Percentiles rank a stretch among this genome's conserved stretches.
Conservation (phyloP, 2,329 filamentous ascomycete species). For the Fusarium sp. region DNA sequence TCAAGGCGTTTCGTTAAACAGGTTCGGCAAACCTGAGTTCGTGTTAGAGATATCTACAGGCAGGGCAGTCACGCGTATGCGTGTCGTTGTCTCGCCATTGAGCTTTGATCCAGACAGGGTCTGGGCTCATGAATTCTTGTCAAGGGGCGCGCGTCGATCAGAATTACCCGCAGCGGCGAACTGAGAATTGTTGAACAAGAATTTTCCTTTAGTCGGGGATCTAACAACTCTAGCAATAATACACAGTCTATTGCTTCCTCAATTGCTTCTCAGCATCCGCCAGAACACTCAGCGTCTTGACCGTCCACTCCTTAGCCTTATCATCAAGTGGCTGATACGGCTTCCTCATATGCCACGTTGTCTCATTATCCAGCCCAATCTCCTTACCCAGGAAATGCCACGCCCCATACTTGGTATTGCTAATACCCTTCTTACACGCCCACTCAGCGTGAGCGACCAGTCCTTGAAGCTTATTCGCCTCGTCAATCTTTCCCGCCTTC, state of each 20-base stretch:
- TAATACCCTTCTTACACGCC: constrained; percentile 61
- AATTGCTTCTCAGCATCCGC: constrained; percentile 46
- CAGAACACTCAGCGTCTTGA: constrained; percentile 54
- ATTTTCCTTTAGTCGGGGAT: too few species aligned
- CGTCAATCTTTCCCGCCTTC: constrained; percentile 50
- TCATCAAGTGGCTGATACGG: constrained; percentile 54
- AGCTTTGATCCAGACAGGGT: not conserved
- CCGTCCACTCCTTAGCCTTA: constrained; percentile 54
- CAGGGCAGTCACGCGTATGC: accelerated
- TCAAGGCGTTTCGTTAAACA: too few species aligned
- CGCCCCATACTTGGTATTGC: constrained; percentile 58
- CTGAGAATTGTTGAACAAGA: too few species aligned
- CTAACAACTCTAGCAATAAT: too few species aligned
- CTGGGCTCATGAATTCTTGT: not conserved
- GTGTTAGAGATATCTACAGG: too few species aligned
- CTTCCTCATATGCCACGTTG: constrained; percentile 54
- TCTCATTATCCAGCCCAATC: constrained; percentile 50
- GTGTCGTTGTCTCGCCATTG: not conserved
- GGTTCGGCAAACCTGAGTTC: too few species aligned
- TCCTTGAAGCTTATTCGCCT: constrained; percentile 54
- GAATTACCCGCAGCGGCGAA: too few species aligned
- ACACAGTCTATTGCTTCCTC: not conserved
- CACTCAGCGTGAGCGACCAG: constrained; percentile 59
- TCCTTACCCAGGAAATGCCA: constrained; percentile 54
- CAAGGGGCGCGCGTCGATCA: too few species aligned